A percentile compares a stretch with the other conserved stretches of the same genome.
These are phyloP conservation scores for Phaffia tasmanica DNA, from an alignment of 768 basidiomycete species.

Conservation along the genomic window DNA sequence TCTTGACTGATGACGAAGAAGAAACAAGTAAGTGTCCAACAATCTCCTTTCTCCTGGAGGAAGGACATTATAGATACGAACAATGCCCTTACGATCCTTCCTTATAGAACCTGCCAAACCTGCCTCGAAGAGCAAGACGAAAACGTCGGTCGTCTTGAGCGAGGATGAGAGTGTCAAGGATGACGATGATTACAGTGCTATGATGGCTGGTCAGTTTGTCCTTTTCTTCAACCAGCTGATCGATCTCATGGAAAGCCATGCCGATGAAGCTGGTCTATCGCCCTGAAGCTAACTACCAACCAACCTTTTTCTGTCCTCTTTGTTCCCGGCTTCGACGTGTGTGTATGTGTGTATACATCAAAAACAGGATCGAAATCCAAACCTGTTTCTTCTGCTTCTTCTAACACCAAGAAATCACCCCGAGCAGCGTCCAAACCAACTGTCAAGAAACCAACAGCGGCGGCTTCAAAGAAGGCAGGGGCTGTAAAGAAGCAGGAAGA, in stretches of 20 bases:
- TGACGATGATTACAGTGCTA: conserved; percentile 13
- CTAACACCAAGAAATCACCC: not conserved
- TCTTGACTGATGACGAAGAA: not conserved
- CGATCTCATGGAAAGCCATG: conserved; percentile 7
- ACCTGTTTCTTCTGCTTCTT: conserved; percentile 5
- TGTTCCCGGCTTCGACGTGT: not conserved
- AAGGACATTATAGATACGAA: conserved; percentile 2
- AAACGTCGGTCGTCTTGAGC: conserved; percentile 29
- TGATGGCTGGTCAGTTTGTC: not conserved
- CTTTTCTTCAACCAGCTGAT: conserved; percentile 13
- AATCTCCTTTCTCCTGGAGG: not conserved
- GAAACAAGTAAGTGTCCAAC: not conserved
- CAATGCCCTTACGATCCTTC: conserved; percentile 27
- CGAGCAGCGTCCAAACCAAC: not conserved
- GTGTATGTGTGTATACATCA: not conserved
- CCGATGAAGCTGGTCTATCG: not conserved
- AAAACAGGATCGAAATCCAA: conserved; percentile 30
- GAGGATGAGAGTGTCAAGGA: conserved; percentile 16
- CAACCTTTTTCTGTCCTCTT: not conserved
- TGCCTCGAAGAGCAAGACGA: conserved; percentile 29
- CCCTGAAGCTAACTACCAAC: not conserved
- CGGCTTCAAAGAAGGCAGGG: conserved; percentile 35
- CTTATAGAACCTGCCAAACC: conserved; percentile 20
- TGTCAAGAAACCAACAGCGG: conserved; percentile 13
- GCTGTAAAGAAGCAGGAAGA: conserved; percentile 11